These are phyloP conservation scores for Penicillium simplicissimum DNA, from an alignment of 495 filamentous ascomycete genomes.

Conservation along the genomic window DNA sequence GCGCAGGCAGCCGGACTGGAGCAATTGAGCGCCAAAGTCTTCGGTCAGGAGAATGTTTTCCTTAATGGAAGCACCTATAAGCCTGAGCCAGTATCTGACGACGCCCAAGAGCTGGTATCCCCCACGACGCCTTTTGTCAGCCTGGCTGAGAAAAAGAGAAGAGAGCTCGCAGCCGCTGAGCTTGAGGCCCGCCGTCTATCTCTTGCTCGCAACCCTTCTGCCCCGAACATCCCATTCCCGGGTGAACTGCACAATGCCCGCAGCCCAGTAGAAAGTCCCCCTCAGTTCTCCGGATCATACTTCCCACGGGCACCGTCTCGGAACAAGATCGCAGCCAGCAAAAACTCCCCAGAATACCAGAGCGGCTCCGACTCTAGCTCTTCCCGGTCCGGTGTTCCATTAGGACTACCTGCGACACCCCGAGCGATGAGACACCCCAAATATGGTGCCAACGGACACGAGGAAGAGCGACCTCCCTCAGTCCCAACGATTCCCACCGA, in stretches of 20 bases:
- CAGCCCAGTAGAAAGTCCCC: slow-evolving; percentile 37
- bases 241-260: slow-evolving; percentile 51
- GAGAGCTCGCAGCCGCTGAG: slow-evolving; percentile 79
- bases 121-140: slow-evolving; percentile 32
- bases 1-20: slow-evolving; percentile 16
- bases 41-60: slow-evolving; percentile 24
- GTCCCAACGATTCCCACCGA: slow-evolving; percentile 65
- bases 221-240: slow-evolving; percentile 78
- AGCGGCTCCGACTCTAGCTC: slow-evolving; percentile 47
- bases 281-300: slow-evolving; percentile 38
- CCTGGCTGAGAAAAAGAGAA: slow-evolving; percentile 52
- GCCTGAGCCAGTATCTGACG: slow-evolving; percentile 18
- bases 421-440: slow-evolving; percentile 80
- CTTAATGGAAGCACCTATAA: slow-evolving; percentile 23
- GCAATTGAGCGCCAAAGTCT: slow-evolving; percentile 24
- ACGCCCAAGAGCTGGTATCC: slow-evolving; percentile 25
- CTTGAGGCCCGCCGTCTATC: slow-evolving; percentile 84
- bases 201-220: slow-evolving; percentile 74
- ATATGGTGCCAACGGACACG: slow-evolving; percentile 55
- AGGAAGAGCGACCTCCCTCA: slow-evolving; percentile 56
- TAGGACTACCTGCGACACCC: slow-evolving; percentile 82
- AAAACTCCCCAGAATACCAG: slow-evolving; percentile 48
- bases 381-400: slow-evolving; percentile 38
- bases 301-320: slow-evolving; percentile 45
- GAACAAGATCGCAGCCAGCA: slow-evolving; percentile 38